A percentile compares a stretch with the other conserved stretches of the same genome.
phyloP scores from a whole-genome alignment of 2,329 filamentous ascomycete species.

The Beauveria brongniartii region DNA sequence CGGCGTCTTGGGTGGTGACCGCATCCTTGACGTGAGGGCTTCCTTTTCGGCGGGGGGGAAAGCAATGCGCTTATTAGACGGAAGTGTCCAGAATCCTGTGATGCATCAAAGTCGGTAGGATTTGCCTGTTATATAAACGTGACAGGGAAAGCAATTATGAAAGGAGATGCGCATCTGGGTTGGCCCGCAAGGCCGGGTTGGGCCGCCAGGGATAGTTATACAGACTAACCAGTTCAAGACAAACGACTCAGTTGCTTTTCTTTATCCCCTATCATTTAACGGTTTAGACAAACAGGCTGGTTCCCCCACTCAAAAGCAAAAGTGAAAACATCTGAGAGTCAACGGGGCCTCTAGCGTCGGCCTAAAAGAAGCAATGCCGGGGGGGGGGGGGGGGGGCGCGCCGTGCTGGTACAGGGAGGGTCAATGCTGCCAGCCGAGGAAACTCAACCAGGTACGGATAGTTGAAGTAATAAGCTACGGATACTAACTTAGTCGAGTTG shows the following conservation, averaged over 20 bases:
- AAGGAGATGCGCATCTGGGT: conserved; percentile 2
- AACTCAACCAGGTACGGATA: not conserved
- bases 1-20: not conserved
- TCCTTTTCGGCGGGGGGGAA: not conserved
- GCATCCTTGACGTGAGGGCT: not conserved
- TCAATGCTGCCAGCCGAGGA: not conserved
- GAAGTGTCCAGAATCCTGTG: not conserved
- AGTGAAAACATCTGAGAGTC: conserved; percentile 8
- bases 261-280: not conserved
- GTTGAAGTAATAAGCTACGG: no score
- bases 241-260: conserved; percentile 4
- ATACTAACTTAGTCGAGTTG: no score
- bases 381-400: not conserved
- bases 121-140: not conserved
- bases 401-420: not conserved
- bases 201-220: not conserved
- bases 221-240: not conserved
- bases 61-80: not conserved
- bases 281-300: not conserved
- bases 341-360: not conserved
- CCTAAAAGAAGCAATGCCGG: conserved; percentile 7
- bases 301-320: conserved; percentile 4
- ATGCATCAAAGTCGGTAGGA: not conserved
- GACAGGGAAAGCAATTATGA: not conserved
- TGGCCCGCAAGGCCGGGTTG: not conserved